Base-by-base conservation (phyloP, 2,329 filamentous ascomycete species). In the Beauveria sp. region DNA sequence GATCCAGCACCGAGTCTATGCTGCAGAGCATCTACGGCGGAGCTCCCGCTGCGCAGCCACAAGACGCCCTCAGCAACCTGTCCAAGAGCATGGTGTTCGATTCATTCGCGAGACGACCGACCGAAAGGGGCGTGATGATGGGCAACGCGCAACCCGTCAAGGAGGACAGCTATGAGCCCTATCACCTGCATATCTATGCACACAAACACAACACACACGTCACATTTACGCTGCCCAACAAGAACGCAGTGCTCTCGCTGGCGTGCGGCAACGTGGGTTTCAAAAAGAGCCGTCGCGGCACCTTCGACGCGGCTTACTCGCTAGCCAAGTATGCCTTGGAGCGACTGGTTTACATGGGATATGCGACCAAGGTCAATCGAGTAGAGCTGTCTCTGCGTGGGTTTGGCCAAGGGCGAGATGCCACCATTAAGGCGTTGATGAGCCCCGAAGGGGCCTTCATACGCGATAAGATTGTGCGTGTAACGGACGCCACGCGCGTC, bases 181-280 rank as follows among this genome's bases (percentile, higher is more conserved):
- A 91, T 78, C 91, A 96, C 73, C 83, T 99, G 66, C 91, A 96
- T 78, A 81, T 99, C 73, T 93, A 86, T 76, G 79, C 89, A 31
- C 88, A 90, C 73, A 96, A 91, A 78, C 95, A 97, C 83, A 99
- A 99, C 79, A 95, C 91, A 22, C 91, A 98, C 76, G 84, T 99
- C 69, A 97, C 93, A 1, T 84, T 97, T 67, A 91, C 92, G 24
- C 87, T 88, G 70, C 93, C 95, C 31, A 87, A 91, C 73, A 83
- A 88, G 53, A 84, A 91, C 66, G 84, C 91, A 31, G 83, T 98
- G 66, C 80, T 99, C 66, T 91, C 88, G 14, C 76, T 96, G 68
- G 90, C 89, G 2, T 84, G 88, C 63, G 95, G 95, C 54, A 92
- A 96, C 70, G 85, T 99, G 63, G 93, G 93, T n/a, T 97, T 97